Evolutionary conservation across 108 stramenopile species (phyloP), one percentile per base, ranked within the genome.

Genomic region (Skeletonema marinoi): DNA sequence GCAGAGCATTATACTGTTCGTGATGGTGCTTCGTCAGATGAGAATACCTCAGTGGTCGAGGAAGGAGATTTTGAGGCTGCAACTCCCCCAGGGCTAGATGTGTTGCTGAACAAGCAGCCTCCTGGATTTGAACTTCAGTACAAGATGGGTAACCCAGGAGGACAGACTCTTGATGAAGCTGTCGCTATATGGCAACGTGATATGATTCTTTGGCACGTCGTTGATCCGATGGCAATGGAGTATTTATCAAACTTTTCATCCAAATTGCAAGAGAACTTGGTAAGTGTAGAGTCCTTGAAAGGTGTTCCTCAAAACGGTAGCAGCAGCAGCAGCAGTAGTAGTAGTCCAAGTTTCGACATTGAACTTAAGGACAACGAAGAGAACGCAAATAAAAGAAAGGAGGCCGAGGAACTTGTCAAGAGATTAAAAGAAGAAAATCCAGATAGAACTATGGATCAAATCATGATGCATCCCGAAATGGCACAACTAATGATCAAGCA

Each of bases 381-480:
- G n/a, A 66, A 64, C 35, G 70, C 31, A 11, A 29, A 11, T 12
- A 68, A 69, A 35, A 70, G 72, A 38, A 66, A 64, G 64, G 78
- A 83, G 44, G 82, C 82, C n/a, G 78, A 83, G 58, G 72, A 66
- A 10, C 54, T 83, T 9, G 82, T 74, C 3, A 66, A 44, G 42
- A 56, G 54, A 62, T 50, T 83, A 35, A 42, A 79, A 60, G 21
- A 51, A 30, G 68, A 83, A 63, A 68, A 78, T 30, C 82, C 78
- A 32, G 70, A 74, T 51, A 59, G 78, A 19, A 79, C 82, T 3
- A 75, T 79, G 75, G 82, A 83, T 68, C 64, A 77, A 56, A 83
- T 83, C 14, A 83, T 83, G 82, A 83, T 83, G 82, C 82, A 83
- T 62, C 82, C 82, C n/a, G 82, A 83, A 8, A 83, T 83, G 82